These are phyloP conservation scores for Leccinum ochraceum DNA, from an alignment of 768 basidiomycete genomes.

Conservation along the genomic window DNA sequence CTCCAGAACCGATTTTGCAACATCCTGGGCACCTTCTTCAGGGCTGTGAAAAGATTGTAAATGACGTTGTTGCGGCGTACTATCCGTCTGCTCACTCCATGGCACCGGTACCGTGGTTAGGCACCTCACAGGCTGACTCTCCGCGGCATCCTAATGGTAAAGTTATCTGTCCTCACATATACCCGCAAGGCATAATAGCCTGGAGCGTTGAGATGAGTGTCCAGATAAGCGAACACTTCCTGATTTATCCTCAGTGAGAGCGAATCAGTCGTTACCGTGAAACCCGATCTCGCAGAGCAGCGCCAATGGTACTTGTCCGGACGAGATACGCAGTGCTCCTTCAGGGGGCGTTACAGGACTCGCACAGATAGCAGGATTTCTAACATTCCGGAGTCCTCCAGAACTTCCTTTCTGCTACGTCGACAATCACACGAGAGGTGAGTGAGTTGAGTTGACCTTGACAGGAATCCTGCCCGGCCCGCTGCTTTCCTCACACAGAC, in stretches of 20 bases:
- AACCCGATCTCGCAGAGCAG: neutral
- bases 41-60: slow-evolving; percentile 20
- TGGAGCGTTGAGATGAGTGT: slow-evolving; percentile 3
- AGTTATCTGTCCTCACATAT: slow-evolving; percentile 9
- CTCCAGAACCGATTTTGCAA: slow-evolving; percentile 4
- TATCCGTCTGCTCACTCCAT: slow-evolving; percentile 24
- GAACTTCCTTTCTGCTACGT: neutral
- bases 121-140: slow-evolving; percentile 7
- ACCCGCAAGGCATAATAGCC: slow-evolving; percentile 8
- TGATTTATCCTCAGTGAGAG: neutral
- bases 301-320: neutral
- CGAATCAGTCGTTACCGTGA: neutral
- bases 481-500: neutral
- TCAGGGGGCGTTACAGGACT: neutral
- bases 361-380: neutral
- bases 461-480: neutral
- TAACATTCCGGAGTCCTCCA: neutral
- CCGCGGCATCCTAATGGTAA: slow-evolving; percentile 23
- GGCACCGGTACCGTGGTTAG: slow-evolving; percentile 23
- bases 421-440: neutral
- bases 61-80: slow-evolving; percentile 13
- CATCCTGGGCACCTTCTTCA: slow-evolving; percentile 11
- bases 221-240: slow-evolving; percentile 3
- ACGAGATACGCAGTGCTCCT: neutral
- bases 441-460: neutral